phyloP scores from a whole-genome alignment of 2,329 filamentous ascomycete species.

The Diplodia scrobiculata region DNA sequence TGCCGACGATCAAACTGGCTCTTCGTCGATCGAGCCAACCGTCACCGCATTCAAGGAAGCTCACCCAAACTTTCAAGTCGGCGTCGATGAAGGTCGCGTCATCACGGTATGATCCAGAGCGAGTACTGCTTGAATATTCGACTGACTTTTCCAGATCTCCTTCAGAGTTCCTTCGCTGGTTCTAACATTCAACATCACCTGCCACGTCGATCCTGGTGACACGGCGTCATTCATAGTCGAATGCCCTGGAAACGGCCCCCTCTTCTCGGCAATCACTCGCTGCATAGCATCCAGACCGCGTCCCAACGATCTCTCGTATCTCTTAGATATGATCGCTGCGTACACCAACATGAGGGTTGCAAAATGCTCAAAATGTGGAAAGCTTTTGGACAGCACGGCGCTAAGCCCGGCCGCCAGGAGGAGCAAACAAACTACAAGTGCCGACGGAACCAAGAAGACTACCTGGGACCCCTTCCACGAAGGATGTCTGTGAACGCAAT shows the following conservation, averaged over 20 bases:
- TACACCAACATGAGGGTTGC: conserved; percentile 41
- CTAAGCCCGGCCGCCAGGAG: conserved; percentile 41
- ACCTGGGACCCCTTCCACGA: conserved; percentile 46
- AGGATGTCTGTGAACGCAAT: conserved; percentile 34
- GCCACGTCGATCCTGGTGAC: conserved; percentile 37
- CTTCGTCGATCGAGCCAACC: conserved; percentile 34
- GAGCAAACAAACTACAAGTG: conserved; percentile 34
- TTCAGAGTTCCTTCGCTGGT: conserved; percentile 36
- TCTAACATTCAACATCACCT: conserved; percentile 38
- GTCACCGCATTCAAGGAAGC: conserved; percentile 36
- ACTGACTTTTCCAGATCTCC: conserved; percentile 34
- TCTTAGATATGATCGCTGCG: conserved; percentile 47
- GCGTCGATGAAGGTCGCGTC: conserved; percentile 36
- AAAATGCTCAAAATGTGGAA: conserved; percentile 41
- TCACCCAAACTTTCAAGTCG: conserved; percentile 36
- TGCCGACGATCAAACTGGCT: conserved; percentile 21
- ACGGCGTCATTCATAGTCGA: conserved; percentile 38
- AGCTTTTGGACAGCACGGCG: conserved; percentile 37
- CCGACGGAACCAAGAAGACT: conserved; percentile 33
- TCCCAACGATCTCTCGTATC: conserved; percentile 38
- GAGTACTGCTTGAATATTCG: background rate
- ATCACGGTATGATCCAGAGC: conserved; percentile 35
- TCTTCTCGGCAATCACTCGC: conserved; percentile 39
- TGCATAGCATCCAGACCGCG: conserved; percentile 41
- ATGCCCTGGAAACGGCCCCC: conserved; percentile 39